Percentiles rank a stretch among this genome's conserved stretches.
phyloP scores from a whole-genome alignment of 441 rosid genomes.

The Oxalis stricta region DNA sequence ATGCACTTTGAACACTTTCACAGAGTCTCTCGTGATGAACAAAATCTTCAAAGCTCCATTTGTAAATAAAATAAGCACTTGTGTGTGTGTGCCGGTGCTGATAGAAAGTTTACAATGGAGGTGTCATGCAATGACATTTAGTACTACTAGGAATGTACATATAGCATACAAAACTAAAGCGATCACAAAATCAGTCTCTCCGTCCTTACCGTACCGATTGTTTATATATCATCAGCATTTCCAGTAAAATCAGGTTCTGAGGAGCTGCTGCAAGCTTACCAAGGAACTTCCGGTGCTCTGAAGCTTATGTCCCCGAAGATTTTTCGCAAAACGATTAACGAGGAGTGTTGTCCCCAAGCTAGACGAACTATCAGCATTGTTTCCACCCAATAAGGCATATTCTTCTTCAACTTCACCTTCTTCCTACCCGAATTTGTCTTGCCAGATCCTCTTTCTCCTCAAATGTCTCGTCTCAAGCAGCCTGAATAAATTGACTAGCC shows the following conservation, averaged over 20 bases:
- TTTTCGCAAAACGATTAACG: constrained; percentile 69
- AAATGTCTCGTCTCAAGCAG: constrained; percentile 57
- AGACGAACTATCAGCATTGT: constrained; percentile 10
- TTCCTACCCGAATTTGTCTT: constrained; percentile 40
- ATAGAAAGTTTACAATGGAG: no score
- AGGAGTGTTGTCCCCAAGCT: constrained; percentile 45
- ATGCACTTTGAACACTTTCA: no score
- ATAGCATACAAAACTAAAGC: no score
- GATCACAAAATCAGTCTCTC: no score
- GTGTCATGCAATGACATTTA: no score
- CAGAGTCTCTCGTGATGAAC: no score
- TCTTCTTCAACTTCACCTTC: constrained; percentile 19
- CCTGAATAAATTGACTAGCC: constrained; percentile 80
- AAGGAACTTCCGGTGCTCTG: constrained; percentile 22
- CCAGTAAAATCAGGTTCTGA: constrained; percentile 56
- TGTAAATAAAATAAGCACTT: no score
- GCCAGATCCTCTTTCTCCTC: constrained; percentile 58
- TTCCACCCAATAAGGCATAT: constrained; percentile 15
- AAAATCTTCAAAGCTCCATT: no score
- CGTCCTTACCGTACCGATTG: no score
- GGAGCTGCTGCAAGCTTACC: constrained; percentile 57
- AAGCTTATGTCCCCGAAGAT: constrained; percentile 34
- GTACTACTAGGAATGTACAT: no score
- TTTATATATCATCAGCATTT: constrained; percentile 8
- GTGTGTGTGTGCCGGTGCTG: no score